Evolutionary conservation across 345 rosid species (phyloP), one percentile per base, ranked within the genome.

Genomic region (Citrus inodora): DNA sequence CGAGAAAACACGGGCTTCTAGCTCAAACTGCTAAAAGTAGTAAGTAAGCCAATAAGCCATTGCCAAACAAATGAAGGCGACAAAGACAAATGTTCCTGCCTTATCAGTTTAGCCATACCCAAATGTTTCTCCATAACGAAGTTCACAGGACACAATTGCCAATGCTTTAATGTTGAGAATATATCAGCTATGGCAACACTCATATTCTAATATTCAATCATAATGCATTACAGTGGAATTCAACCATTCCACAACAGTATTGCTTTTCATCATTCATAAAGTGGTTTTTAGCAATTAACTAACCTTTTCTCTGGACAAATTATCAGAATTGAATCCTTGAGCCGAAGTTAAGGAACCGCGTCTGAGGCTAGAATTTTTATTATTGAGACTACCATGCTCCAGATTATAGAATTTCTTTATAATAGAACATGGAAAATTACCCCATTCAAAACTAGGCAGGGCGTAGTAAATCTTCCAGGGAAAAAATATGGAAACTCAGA

Each of bases 111-210:
- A 62, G 89, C 71, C 87, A 86, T 82, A 63, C 84, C 83, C 87
- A 94, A 84, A 77, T 92, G 72, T 70, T 90, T 82, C 58, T 96
- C 91, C 7, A 78, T 75, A 81, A 89, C 94, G 90, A 89, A 96
- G 83, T 88, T 88, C 58, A 53, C 58, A 16, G 58, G 58, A 17
- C 22, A 53, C 22, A 5, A 51, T 51, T 51, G 56, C 21, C 56
- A 51, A 53, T 17, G 0, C 22, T 53, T 53, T 0, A 5, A 53
- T 17, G 58, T 53, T 5, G n/a, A 17, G 58, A 53, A 53, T 5
- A 53, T 53, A 53, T 53, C 6, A 17, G 19, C 6, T 16, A 17
- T 17, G 58, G 58, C 58, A 53, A 53, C 3, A 17, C 58, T 1
- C 58, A 8, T 1, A 17, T 53, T 53, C 58, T 17, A 53, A 17